A percentile compares a stretch with the other conserved stretches of the same genome.
Conservation (phyloP, 495 filamentous ascomycete genomes). For the Sordaria brevicollis region DNA sequence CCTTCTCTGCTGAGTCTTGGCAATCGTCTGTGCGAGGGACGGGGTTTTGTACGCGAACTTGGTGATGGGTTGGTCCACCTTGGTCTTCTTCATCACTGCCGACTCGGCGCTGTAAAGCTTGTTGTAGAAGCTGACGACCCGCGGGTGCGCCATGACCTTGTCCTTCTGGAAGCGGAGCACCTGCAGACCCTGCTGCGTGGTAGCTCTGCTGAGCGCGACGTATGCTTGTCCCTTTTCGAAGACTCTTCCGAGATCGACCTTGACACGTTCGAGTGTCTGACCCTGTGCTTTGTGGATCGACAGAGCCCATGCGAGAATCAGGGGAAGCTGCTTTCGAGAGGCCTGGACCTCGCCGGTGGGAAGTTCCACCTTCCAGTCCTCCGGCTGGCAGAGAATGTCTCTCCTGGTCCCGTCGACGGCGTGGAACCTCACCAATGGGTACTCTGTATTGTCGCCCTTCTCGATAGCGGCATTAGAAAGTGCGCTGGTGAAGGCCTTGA, state of each 20-base stretch:
- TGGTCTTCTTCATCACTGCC: conserved; percentile 20
- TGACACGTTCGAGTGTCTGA: conserved; percentile 89
- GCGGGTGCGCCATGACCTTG: conserved; percentile 91
- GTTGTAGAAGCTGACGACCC: conserved; percentile 74
- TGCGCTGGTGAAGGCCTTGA: conserved; percentile 27
- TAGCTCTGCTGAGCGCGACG: conserved; percentile 76
- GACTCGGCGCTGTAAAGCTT: conserved; percentile 55
- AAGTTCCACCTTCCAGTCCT: conserved; percentile 92
- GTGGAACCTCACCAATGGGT: conserved; percentile 74
- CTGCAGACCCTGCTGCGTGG: conserved; percentile 76
- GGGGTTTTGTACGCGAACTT: conserved; percentile 14
- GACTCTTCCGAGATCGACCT: conserved; percentile 81
- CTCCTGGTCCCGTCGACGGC: conserved; percentile 68
- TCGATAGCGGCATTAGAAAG: conserved; percentile 6
- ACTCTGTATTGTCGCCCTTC: conserved; percentile 39
- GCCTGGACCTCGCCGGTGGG: conserved; percentile 93
- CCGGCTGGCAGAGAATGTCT: conserved; percentile 70
- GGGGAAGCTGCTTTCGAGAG: conserved; percentile 61
- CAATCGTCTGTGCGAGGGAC: background rate
- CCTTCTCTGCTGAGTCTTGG: background rate
- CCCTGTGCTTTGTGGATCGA: conserved; percentile 98
- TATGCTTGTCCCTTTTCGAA: conserved; percentile 95
- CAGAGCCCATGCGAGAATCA: conserved; percentile 93
- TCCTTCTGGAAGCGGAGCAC: conserved; percentile 78
- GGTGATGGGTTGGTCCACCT: conserved; percentile 12